These are phyloP conservation scores for Pseudogymnoascus sp. DNA, from an alignment of 2,329 filamentous ascomycete species.

Conservation along the genomic window DNA sequence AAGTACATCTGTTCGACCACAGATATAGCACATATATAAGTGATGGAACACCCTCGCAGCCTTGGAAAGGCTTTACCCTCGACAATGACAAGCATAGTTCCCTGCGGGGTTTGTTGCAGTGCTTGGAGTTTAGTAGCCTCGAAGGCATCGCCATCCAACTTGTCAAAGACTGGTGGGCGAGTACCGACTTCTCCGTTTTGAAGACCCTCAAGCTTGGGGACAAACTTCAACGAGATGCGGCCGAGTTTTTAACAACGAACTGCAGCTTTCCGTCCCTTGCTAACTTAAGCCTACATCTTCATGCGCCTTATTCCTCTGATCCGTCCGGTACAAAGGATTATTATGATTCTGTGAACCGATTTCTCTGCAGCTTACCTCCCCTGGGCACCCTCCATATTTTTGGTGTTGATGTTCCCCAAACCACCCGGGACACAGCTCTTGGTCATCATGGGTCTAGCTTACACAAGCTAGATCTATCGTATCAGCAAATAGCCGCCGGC, in stretches of 20 bases:
- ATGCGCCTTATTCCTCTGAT: too few relatives aligned
- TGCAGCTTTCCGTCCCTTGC: slow-evolving; percentile 2
- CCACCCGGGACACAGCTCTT: slow-evolving; percentile 4
- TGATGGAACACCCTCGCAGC: neutral
- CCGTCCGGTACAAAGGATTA: too few relatives aligned
- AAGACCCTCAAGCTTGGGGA: slow-evolving; percentile 9
- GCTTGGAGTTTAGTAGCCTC: neutral
- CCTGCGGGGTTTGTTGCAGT: neutral
- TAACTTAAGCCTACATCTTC: neutral
- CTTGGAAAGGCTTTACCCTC: neutral
- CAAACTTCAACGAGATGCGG: neutral
- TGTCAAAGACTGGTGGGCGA: neutral
- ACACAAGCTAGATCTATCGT: neutral
- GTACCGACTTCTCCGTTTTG: slow-evolving; percentile 11
- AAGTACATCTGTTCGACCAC: neutral
- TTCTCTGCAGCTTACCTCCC: too few relatives aligned
- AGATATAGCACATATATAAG: too few relatives aligned
- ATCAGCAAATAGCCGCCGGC: neutral
- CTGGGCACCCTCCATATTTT: too few relatives aligned
- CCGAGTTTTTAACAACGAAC: neutral
- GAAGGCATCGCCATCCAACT: neutral
- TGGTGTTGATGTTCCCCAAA: neutral
- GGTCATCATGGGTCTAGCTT: slow-evolving; percentile 3
- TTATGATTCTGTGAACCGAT: too few relatives aligned
- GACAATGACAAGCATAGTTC: neutral